Evolutionary conservation across 257 asterid genomes (phyloP).

Genomic region (Euphrasia confusa): DNA sequence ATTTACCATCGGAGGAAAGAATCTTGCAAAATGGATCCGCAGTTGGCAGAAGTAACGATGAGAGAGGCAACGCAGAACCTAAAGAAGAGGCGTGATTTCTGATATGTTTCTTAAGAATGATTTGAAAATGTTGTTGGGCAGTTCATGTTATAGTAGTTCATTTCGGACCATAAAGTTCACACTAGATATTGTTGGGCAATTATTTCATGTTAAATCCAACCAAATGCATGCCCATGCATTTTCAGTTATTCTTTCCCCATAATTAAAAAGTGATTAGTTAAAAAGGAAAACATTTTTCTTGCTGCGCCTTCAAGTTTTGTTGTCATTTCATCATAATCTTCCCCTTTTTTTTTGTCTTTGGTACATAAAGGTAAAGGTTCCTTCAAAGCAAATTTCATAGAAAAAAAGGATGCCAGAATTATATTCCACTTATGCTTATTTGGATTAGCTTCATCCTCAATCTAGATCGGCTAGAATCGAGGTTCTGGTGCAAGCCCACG

Average conservation of each 20-base stretch:
- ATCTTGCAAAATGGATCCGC: conserved; percentile 37
- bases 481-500: no score
- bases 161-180: no score
- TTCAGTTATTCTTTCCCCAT: no score
- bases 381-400: conserved; percentile 39
- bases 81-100: conserved; percentile 39
- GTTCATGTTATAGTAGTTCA: no score
- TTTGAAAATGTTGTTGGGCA: no score
- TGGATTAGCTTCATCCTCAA: no score
- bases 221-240: no score
- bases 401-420: conserved; percentile 4
- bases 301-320: conserved; percentile 26
- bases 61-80: conserved; percentile 35
- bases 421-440: conserved; percentile 7
- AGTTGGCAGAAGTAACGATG: conserved; percentile 31
- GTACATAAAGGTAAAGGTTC: conserved; percentile 22
- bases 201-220: no score
- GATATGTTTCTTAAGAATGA: not conserved
- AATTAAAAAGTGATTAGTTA: no score
- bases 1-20: conserved; percentile 69
- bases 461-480: no score
- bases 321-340: conserved; percentile 7
- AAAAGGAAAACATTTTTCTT: conserved; percentile 23
- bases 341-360: not conserved
- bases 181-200: no score